Conservation (phyloP, 352 stramenopile genomes). For the Pythium aquatile region DNA sequence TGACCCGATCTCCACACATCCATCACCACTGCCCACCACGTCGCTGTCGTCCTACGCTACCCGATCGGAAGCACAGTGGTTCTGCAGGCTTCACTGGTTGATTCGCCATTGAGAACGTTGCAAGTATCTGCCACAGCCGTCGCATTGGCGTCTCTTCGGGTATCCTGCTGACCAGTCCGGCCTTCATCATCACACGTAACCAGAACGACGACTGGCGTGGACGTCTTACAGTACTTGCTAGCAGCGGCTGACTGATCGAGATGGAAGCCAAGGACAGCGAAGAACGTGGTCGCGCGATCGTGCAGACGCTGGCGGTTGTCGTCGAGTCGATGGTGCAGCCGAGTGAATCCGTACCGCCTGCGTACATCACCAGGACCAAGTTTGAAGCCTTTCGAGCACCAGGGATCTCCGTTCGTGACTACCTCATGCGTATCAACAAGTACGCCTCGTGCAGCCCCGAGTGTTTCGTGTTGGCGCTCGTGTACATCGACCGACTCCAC, state of each 20-base stretch:
- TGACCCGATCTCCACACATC: background rate
- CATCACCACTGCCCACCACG: background rate
- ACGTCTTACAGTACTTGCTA: constrained; percentile 5
- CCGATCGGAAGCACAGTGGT: constrained; percentile 1
- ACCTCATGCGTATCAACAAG: constrained; percentile 94
- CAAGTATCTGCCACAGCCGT: background rate
- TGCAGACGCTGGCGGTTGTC: constrained; percentile 75
- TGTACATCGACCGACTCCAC: constrained; percentile 99
- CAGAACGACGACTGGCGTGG: background rate
- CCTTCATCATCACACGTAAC: background rate
- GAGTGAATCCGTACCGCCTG: constrained; percentile 48
- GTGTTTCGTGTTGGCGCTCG: constrained; percentile 98
- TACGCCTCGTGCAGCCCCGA: constrained; percentile 98
- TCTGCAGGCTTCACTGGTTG: background rate
- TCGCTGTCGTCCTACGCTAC: background rate
- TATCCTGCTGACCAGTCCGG: constrained; percentile 3
- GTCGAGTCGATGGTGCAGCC: constrained; percentile 79
- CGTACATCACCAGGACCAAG: constrained; percentile 72
- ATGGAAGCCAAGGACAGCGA: constrained; percentile 63
- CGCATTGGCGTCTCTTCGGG: constrained; percentile 7
- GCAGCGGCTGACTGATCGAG: background rate
- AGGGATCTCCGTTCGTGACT: constrained; percentile 82
- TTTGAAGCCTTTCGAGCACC: constrained; percentile 84
- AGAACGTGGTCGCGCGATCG: constrained; percentile 72
- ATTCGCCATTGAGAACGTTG: background rate